Evolutionary conservation across 805 yeast species (phyloP).

Genomic region (Nakazawaea ernobii): DNA sequence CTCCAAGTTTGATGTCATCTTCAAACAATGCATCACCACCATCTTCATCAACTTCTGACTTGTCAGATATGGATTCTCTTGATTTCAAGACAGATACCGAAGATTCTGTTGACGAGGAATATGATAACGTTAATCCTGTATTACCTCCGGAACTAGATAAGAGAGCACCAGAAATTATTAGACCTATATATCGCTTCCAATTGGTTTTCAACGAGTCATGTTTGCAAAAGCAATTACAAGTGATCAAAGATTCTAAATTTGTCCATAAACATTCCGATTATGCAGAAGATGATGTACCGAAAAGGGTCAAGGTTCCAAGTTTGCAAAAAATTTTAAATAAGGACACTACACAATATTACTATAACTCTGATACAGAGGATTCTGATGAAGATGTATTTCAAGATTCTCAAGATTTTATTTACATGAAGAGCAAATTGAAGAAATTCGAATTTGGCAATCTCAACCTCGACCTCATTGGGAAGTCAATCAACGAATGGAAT

Average conservation of each 20-base stretch:
- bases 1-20: slow-evolving; percentile 22
- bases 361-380: slow-evolving; percentile 11
- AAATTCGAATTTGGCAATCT: slow-evolving; percentile 6
- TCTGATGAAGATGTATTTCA: slow-evolving; percentile 14
- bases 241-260: slow-evolving; percentile 16
- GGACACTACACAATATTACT: neutral
- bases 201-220: slow-evolving; percentile 37
- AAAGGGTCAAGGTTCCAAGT: slow-evolving; percentile 2
- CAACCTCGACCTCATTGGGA: slow-evolving; percentile 29
- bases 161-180: slow-evolving; percentile 37
- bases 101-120: slow-evolving; percentile 3
- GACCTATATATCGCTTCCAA: slow-evolving; percentile 44
- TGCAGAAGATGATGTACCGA: neutral
- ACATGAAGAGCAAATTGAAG: neutral
- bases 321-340: neutral
- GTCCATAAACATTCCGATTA: neutral
- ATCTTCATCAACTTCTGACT: slow-evolving; percentile 17
- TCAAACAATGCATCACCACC: slow-evolving; percentile 22
- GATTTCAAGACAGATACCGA: slow-evolving; percentile 5
- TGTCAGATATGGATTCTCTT: slow-evolving; percentile 14
- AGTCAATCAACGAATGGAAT: slow-evolving; percentile 49
- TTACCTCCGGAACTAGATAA: slow-evolving; percentile 40
- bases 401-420: slow-evolving; percentile 1
- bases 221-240: slow-evolving; percentile 24
- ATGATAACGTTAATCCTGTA: slow-evolving; percentile 15